These are phyloP conservation scores for Epichloe gansuensis DNA, from an alignment of 2,329 filamentous ascomycete genomes.

Conservation along the genomic window DNA sequence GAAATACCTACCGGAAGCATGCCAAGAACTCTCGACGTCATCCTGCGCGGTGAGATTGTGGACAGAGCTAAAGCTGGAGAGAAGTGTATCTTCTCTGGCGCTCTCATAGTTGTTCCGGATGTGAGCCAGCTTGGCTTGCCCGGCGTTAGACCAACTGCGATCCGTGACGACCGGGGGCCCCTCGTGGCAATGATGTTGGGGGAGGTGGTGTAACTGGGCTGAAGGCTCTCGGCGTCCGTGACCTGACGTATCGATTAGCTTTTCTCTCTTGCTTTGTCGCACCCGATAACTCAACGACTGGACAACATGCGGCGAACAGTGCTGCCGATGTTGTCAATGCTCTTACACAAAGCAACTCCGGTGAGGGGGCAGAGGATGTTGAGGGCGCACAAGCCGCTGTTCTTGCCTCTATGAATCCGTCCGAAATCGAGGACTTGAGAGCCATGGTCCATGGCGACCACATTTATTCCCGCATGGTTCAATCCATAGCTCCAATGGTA, in stretches of 20 bases:
- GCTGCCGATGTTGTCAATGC: slow-evolving; percentile 76
- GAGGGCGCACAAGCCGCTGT: slow-evolving; percentile 81
- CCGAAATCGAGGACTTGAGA: slow-evolving; percentile 85
- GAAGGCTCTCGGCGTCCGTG: slow-evolving; percentile 84
- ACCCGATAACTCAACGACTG: slow-evolving; percentile 70
- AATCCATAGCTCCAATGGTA: slow-evolving; percentile 91
- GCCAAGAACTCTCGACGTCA: slow-evolving; percentile 95
- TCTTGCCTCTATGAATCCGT: slow-evolving; percentile 68
- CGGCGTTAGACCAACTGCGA: slow-evolving; percentile 68
- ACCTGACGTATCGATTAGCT: slow-evolving; percentile 90
- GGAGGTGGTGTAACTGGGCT: slow-evolving; percentile 77
- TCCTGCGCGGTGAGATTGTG: slow-evolving; percentile 91
- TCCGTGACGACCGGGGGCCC: slow-evolving; percentile 65
- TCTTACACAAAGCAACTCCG: slow-evolving; percentile 48
- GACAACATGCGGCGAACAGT: slow-evolving; percentile 49
- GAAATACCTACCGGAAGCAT: slow-evolving; percentile 98
- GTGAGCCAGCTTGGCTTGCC: slow-evolving; percentile 90
- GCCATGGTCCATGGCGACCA: slow-evolving; percentile 91
- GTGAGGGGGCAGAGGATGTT: slow-evolving; percentile 57
- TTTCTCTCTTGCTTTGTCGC: slow-evolving; percentile 95
- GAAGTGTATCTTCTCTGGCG: slow-evolving; percentile 95
- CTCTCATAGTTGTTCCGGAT: slow-evolving; percentile 90
- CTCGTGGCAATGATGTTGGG: slow-evolving; percentile 65
- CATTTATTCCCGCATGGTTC: slow-evolving; percentile 84
- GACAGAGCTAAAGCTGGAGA: slow-evolving; percentile 95